phyloP scores from a whole-genome alignment of 148 eudicot species.

The Diospyros lotus region DNA sequence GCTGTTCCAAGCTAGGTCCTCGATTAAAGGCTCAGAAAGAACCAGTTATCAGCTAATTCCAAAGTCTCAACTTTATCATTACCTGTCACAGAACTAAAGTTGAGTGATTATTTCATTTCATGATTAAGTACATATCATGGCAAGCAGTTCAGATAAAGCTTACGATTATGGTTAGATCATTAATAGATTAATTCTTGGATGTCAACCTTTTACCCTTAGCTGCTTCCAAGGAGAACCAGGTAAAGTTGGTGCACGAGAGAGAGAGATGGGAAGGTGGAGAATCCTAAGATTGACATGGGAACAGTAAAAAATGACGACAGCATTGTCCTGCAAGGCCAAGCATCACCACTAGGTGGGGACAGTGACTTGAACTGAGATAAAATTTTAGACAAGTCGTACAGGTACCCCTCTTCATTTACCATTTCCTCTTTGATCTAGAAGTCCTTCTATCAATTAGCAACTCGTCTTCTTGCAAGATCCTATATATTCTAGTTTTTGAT shows the following conservation, averaged over 20 bases:
- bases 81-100: slow-evolving; percentile 15
- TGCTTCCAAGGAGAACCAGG: slow-evolving; percentile 27
- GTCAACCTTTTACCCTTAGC: slow-evolving; percentile 31
- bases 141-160: slow-evolving; percentile 14
- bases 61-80: background rate
- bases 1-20: background rate
- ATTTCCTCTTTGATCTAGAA: slow-evolving; percentile 8
- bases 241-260: slow-evolving; percentile 29
- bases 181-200: slow-evolving; percentile 17
- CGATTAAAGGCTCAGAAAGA: background rate
- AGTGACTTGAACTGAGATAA: slow-evolving; percentile 22
- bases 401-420: slow-evolving; percentile 1
- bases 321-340: slow-evolving; percentile 36
- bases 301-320: slow-evolving; percentile 37
- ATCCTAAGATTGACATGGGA: slow-evolving; percentile 49
- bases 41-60: background rate
- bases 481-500: slow-evolving; percentile 14
- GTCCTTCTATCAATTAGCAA: background rate
- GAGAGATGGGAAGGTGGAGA: slow-evolving; percentile 39
- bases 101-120: slow-evolving; percentile 5
- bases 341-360: slow-evolving; percentile 31
- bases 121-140: slow-evolving; percentile 16
- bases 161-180: slow-evolving; percentile 32
- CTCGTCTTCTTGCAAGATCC: slow-evolving; percentile 7
- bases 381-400: slow-evolving; percentile 5